Conservation (phyloP, 441 rosid genomes). For the Syzygium syzygioides region DNA sequence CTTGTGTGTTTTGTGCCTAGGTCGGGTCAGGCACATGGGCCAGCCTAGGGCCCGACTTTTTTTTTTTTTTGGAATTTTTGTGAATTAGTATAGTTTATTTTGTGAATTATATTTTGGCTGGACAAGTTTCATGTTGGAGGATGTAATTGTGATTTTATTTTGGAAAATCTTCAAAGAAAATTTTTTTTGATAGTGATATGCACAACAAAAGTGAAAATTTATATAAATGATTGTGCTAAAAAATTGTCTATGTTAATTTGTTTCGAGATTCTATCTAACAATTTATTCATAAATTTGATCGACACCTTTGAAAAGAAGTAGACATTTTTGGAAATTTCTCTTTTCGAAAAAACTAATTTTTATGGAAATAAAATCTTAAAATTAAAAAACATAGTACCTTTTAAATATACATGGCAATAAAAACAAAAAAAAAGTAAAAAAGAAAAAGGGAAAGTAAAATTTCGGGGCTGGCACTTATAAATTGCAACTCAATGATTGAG, state of each 20-base stretch:
- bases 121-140: too few species aligned
- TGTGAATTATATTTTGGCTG: background rate
- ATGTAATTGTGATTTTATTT: too few species aligned
- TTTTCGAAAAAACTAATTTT: background rate
- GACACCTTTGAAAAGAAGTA: background rate
- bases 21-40: background rate
- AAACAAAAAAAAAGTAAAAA: background rate
- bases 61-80: accelerated
- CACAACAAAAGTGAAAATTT: too few species aligned
- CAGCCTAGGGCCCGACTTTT: background rate
- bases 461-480: background rate
- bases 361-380: background rate
- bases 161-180: too few species aligned
- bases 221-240: too few species aligned
- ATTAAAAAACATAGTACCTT: background rate
- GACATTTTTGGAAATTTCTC: background rate
- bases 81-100: background rate
- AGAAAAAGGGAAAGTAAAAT: background rate
- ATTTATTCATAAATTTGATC: background rate
- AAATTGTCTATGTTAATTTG: too few species aligned
- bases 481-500: background rate
- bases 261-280: too few species aligned
- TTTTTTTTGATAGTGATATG: background rate
- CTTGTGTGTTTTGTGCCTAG: background rate
- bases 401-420: background rate